Evolutionary conservation across 768 basidiomycete genomes (phyloP), one percentile per base, ranked within the genome.

Genomic region (Tricholoma matsutake): DNA sequence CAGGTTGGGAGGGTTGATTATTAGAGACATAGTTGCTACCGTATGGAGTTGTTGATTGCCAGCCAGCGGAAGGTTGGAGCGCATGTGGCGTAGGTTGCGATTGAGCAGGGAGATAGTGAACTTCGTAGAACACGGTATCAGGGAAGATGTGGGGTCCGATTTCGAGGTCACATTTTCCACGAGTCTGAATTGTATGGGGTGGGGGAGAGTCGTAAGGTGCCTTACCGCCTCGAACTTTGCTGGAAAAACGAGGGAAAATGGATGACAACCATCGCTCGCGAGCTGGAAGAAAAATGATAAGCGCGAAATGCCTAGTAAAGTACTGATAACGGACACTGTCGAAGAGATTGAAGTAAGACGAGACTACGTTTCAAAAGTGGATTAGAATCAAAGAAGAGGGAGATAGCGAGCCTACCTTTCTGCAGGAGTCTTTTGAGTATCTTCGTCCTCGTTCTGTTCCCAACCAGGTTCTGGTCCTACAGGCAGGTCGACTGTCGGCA

Each of bases 111-210:
- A 85, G 78, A 72, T 92, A 92, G 67, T 86, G 82, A 8, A 89
- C 87, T 73, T 93, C 89, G 63, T 85, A 91, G 61, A 94, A 76
- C 0, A 81, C 77, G 0, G 90, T 91, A 22, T 86, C 83, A 34
- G 76, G 68, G 66, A 93, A 93, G 28, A 78, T 74, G 70, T 91
- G 90, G 13, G 92, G 92, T 5, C 91, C 92, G 32, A 94, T 84
- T 65, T 84, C 79, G 37, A 94, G 71, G 58, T 87, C 83, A 69
- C 86, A 92, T 68, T 78, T 83, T 49, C 89, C 90, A 35, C 87
- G 79, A 32, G 78, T 78, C 64, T 84, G 83, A 58, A 86, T 82
- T 1, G 83, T 86, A 68, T 91, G 88, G 0, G 88, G 85, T 2
- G 88, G 88, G 41, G 84, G 85, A 25, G 75, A 69, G 20, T 80